Evolutionary conservation across 495 filamentous ascomycete genomes (phyloP).

Genomic region (Aspergillus homomorphus): DNA sequence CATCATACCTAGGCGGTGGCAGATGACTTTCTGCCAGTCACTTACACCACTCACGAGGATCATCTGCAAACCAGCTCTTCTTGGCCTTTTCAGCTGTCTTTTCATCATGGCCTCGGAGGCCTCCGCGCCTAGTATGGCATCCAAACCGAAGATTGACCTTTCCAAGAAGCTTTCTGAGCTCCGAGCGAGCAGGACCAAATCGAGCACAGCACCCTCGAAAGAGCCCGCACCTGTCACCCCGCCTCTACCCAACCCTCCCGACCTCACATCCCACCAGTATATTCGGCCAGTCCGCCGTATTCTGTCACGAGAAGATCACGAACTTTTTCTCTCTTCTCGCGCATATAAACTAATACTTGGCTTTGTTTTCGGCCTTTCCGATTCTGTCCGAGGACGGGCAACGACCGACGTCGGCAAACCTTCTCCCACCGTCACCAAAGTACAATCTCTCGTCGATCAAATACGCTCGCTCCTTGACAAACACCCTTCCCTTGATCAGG

Average conservation of each 20-base stretch:
- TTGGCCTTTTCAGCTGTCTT: not conserved
- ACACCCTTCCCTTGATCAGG: constrained; percentile 78
- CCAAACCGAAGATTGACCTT: constrained; percentile 51
- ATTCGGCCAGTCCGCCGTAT: constrained; percentile 70
- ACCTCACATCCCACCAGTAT: constrained; percentile 61
- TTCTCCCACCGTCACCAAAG: constrained; percentile 55
- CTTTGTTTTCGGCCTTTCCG: constrained; percentile 83
- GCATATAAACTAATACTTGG: constrained; percentile 73
- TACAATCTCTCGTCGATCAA: constrained; percentile 68
- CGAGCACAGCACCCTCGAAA: constrained; percentile 50
- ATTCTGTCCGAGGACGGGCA: constrained; percentile 74
- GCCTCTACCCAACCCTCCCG: constrained; percentile 64
- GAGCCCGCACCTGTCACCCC: constrained; percentile 71
- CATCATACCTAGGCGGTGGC: not conserved
- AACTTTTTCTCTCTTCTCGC: constrained; percentile 73
- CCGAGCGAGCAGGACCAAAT: constrained; percentile 56
- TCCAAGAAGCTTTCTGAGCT: constrained; percentile 66
- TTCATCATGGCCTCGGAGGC: constrained; percentile 29
- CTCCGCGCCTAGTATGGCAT: constrained; percentile 15
- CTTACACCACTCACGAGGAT: not conserved
- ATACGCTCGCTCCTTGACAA: constrained; percentile 58
- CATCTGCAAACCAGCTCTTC: not conserved
- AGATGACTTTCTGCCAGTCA: not conserved
- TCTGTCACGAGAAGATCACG: constrained; percentile 73
- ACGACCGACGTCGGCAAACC: constrained; percentile 55